Evolutionary conservation across 2,329 filamentous ascomycete species (phyloP).

Genomic region (Diaporthe capsici): DNA sequence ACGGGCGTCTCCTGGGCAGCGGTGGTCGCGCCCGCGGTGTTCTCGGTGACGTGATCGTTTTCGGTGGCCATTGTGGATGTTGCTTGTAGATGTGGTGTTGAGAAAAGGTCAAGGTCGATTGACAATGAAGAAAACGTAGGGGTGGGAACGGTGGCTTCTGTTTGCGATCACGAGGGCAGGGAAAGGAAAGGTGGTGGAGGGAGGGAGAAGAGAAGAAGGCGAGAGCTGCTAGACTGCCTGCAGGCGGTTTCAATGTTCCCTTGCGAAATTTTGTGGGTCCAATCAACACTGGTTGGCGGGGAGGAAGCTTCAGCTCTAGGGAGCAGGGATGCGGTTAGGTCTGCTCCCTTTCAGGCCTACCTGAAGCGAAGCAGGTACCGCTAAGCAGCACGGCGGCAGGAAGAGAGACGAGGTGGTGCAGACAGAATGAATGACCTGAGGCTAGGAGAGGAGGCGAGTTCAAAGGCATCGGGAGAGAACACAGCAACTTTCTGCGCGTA

Average conservation of each 20-base stretch:
- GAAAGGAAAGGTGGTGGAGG: conserved; percentile 22
- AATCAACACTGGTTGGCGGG: conserved; percentile 38
- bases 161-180: conserved; percentile 26
- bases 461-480: not conserved
- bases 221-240: conserved; percentile 27
- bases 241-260: conserved; percentile 35
- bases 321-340: conserved; percentile 23
- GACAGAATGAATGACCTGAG: not conserved
- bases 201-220: conserved; percentile 24
- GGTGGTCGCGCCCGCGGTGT: conserved; percentile 55
- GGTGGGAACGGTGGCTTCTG: not conserved
- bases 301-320: conserved; percentile 35
- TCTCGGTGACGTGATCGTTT: conserved; percentile 63
- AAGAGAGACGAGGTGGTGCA: conserved; percentile 2
- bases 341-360: conserved; percentile 15
- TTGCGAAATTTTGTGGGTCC: conserved; percentile 37
- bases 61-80: conserved; percentile 62
- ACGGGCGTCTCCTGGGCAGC: conserved; percentile 50
- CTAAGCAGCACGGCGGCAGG: not conserved
- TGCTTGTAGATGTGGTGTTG: conserved; percentile 28
- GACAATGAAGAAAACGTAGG: not conserved
- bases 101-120: conserved; percentile 27
- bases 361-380: not conserved
- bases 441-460: not conserved
- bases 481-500: conserved; percentile 12